Evolutionary conservation across 1,284 basidiomycete species (phyloP).

Genomic region (Boletus subluridellus): DNA sequence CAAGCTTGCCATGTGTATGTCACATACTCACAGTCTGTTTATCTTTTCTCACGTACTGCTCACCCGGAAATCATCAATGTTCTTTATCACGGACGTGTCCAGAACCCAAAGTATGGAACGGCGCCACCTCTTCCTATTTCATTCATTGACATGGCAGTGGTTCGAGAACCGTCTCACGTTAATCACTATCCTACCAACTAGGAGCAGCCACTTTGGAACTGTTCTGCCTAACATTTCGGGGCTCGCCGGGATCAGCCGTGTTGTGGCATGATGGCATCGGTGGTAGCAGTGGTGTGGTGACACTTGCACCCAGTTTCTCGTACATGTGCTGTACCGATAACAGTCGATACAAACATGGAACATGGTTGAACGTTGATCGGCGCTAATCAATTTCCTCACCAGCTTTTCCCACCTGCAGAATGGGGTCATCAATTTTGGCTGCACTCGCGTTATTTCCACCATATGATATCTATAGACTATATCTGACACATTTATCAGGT

Average conservation of each 20-base stretch:
- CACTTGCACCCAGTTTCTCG: not conserved
- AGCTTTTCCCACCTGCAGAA: not conserved
- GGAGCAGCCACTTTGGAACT: not conserved
- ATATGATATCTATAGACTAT: not conserved
- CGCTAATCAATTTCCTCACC: not conserved
- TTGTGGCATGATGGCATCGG: not conserved
- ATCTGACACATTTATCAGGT: not conserved
- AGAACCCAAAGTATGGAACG: not conserved
- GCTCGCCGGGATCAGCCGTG: not conserved
- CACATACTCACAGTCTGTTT: not conserved
- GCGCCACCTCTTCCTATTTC: not conserved
- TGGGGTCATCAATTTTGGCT: not conserved
- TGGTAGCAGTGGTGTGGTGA: not conserved
- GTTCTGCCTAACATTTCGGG: not conserved
- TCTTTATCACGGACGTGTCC: not conserved
- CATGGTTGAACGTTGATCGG: not conserved
- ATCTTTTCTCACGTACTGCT: not conserved
- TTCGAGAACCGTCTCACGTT: not conserved
- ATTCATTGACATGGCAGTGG: not conserved
- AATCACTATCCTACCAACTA: not conserved
- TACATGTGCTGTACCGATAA: not conserved
- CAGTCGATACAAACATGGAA: not conserved
- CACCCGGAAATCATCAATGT: not conserved
- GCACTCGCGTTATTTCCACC: not conserved
- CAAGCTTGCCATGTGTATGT: not conserved